Evolutionary conservation across 768 basidiomycete species (phyloP), one percentile per base, ranked within the genome.

Genomic region (Stropharia rugosoannulata): DNA sequence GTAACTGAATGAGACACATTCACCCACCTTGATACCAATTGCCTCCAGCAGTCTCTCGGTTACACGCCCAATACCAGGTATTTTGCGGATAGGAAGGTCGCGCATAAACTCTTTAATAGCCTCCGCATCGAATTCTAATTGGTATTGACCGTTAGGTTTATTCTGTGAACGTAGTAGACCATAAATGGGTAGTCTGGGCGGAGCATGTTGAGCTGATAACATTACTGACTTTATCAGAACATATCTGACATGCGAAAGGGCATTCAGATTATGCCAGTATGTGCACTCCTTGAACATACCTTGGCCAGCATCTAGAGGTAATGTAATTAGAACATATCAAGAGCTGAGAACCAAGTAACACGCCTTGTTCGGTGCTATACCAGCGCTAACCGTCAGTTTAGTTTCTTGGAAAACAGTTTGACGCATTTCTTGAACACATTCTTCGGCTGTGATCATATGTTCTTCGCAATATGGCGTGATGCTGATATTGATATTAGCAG

Each of bases 301-400:
- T 98, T 98, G 39, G 95, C 93, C 15, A 98, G 78, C 89, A 95
- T 94, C 86, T 92, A 36, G 27, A 41, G 19, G 56, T 58, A 41
- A 55, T 70, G 49, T 62, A 57, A 37, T 58, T 37, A 38, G 50
- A 47, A 60, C 55, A 57, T 59, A 13, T 58, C 54, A 25, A 25
- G 29, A 16, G 5, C 18, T 15, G 29, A 16, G 18, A n/a, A 47
- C 16, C 25, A 39, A 37, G 49, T 40, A 27, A 19, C 82, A 51
- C 65, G 94, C 94, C 80, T 90, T 90, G 72, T 95, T 98, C 1
- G 96, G 91, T 0, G 96, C 95, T 55, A 98, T 94, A 2, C 97
- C 97, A 29, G 95, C 95, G 62, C 92, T 95, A 50, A 91, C 93
- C 2, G 97, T 98, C 48, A 98, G 68, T 51, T 82, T 82, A 2